Evolutionary conservation across 352 stramenopile species (phyloP).

Genomic region (Phytopythium kandeliae): DNA sequence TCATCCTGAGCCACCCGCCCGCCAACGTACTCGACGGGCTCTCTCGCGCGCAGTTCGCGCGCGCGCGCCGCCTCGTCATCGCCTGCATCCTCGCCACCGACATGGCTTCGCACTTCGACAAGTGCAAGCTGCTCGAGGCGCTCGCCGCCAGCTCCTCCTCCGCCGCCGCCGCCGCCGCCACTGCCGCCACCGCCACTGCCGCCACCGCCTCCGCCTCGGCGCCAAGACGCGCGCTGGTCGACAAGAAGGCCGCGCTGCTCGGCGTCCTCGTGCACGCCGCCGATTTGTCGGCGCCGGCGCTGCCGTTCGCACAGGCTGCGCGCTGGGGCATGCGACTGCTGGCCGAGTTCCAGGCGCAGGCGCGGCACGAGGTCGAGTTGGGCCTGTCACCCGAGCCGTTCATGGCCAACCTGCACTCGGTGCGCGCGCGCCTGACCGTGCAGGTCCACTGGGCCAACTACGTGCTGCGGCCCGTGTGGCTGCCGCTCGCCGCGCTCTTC

Average conservation of each 20-base stretch:
- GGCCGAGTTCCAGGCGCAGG: slow-evolving; percentile 72
- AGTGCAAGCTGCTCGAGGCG: slow-evolving; percentile 52
- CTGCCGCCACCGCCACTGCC: no score
- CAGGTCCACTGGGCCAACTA: slow-evolving; percentile 80
- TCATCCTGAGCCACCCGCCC: slow-evolving; percentile 51
- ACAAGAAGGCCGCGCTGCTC: slow-evolving; percentile 45
- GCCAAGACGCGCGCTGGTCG: slow-evolving; percentile 14
- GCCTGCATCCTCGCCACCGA: slow-evolving; percentile 69
- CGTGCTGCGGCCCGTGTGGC: slow-evolving; percentile 66
- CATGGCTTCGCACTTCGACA: slow-evolving; percentile 73
- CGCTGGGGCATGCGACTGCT: slow-evolving; percentile 60
- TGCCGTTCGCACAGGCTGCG: slow-evolving; percentile 46
- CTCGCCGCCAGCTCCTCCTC: slow-evolving; percentile 38
- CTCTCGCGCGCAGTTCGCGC: slow-evolving; percentile 36
- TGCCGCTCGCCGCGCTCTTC: slow-evolving; percentile 39
- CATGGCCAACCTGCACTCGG: slow-evolving; percentile 65
- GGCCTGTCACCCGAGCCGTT: slow-evolving; percentile 59
- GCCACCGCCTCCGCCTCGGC: no score
- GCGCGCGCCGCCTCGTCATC: slow-evolving; percentile 49
- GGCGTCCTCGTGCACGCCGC: slow-evolving; percentile 59
- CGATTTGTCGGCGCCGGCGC: slow-evolving; percentile 63
- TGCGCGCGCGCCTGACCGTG: slow-evolving; percentile 50
- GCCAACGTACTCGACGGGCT: slow-evolving; percentile 59
- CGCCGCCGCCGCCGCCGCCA: slow-evolving; percentile 18
- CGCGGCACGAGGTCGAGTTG: slow-evolving; percentile 53